Evolutionary conservation across 805 yeast genomes (phyloP).

Genomic region (Nakazawaea molendinolei): DNA sequence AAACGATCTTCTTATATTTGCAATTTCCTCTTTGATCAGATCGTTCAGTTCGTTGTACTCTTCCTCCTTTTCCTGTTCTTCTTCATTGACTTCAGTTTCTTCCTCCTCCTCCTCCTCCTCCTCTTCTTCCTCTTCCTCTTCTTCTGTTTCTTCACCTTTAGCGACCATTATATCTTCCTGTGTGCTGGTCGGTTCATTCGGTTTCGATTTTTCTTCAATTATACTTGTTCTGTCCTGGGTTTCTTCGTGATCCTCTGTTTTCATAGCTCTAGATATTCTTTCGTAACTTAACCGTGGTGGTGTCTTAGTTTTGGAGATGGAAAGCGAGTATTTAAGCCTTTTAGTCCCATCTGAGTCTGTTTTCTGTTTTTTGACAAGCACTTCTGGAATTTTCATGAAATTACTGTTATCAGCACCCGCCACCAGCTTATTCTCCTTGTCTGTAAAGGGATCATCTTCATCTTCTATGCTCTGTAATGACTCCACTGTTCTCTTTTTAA

Average conservation of each 20-base stretch:
- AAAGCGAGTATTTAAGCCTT: constrained; percentile 14
- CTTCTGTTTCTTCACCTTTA: constrained; percentile 6
- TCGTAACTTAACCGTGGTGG: no score
- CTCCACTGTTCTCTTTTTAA: constrained; percentile 3
- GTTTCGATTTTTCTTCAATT: constrained; percentile 10
- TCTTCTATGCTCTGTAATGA: no score
- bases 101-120: constrained; percentile 16
- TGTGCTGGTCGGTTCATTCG: constrained; percentile 1
- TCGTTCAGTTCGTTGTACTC: constrained; percentile 16
- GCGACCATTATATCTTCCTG: constrained; percentile 5
- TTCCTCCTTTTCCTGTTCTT: constrained; percentile 7
- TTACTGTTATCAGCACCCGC: constrained; percentile 2
- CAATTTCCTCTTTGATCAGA: constrained; percentile 28
- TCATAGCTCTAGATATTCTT: no score
- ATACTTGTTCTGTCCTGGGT: no score
- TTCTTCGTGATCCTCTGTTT: no score
- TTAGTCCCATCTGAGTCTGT: constrained; percentile 10
- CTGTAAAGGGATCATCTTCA: constrained; percentile 13
- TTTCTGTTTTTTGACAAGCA: constrained; percentile 10
- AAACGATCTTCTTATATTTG: constrained; percentile 21
- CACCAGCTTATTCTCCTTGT: constrained; percentile 3
- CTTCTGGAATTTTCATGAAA: constrained; percentile 8
- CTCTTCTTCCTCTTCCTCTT: constrained; percentile 12
- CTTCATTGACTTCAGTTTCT: background rate
- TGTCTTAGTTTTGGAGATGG: constrained; percentile 1